Conservation (phyloP, 768 basidiomycete species). For the Boletus tylopilopsis region DNA sequence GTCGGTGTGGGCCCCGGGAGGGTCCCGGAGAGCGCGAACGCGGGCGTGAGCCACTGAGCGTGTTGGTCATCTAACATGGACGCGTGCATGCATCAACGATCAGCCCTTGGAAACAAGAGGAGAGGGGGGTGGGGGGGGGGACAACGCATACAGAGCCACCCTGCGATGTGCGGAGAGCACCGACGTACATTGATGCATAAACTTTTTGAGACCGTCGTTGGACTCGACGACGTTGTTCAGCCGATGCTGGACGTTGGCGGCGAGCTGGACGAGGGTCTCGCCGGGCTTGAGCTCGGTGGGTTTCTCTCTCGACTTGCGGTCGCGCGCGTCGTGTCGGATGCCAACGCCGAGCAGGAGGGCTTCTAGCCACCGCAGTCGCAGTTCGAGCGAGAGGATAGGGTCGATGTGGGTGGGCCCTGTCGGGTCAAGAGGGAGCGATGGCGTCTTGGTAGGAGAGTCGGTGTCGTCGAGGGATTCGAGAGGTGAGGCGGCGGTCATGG, state of each 20-base stretch:
- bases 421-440: conserved; percentile 5
- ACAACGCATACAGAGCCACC: too few species aligned
- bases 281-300: conserved; percentile 42
- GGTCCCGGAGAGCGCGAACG: conserved; percentile 70
- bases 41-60: conserved; percentile 67
- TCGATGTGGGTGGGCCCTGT: conserved; percentile 39
- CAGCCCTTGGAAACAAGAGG: too few species aligned
- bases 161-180: neutral
- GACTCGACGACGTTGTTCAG: conserved; percentile 56
- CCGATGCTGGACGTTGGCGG: conserved; percentile 56
- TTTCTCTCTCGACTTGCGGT: conserved; percentile 37
- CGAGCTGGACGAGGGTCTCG: conserved; percentile 55
- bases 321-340: conserved; percentile 41
- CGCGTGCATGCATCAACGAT: too few species aligned
- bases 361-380: conserved; percentile 78
- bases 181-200: conserved; percentile 67
- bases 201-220: conserved; percentile 70
- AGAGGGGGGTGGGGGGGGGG: too few species aligned
- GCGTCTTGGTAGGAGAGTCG: conserved; percentile 15
- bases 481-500: conserved; percentile 11
- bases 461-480: conserved; percentile 23
- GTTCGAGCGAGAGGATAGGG: conserved; percentile 64
- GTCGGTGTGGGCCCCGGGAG: conserved; percentile 45
- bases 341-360: conserved; percentile 66
- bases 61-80: conserved; percentile 65